These are phyloP conservation scores for Umbelopsis sp. DNA, from an alignment of 371 early-diverging fungal species.

Conservation along the genomic window DNA sequence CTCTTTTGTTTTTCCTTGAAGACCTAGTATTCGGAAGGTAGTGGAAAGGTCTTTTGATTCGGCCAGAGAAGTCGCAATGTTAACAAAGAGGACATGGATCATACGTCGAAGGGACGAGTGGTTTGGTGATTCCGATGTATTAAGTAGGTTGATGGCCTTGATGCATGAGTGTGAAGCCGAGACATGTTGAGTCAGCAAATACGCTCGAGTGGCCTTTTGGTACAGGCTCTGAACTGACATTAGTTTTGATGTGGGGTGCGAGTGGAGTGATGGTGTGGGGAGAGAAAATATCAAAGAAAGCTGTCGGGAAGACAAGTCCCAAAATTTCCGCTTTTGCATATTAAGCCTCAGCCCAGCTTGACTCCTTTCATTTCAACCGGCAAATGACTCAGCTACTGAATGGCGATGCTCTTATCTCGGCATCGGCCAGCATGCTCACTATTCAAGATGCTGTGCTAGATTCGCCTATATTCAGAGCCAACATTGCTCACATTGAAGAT, in stretches of 20 bases:
- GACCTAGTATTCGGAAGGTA: constrained; percentile 24
- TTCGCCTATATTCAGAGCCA: constrained; percentile 71
- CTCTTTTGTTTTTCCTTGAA: constrained; percentile 20
- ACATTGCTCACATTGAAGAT: constrained; percentile 65
- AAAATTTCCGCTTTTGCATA: not conserved
- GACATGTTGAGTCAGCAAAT: constrained; percentile 29
- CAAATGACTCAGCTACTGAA: constrained; percentile 2
- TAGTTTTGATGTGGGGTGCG: not conserved
- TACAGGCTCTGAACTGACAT: constrained; percentile 25
- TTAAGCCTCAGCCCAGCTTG: not conserved
- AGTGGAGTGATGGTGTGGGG: not conserved
- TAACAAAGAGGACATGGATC: constrained; percentile 41
- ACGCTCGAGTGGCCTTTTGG: constrained; percentile 32
- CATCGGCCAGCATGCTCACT: constrained; percentile 40
- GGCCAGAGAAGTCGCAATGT: constrained; percentile 36
- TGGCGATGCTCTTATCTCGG: constrained; percentile 28
- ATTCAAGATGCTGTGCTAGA: constrained; percentile 63
- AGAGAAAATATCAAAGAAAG: not conserved
- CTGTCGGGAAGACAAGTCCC: constrained; percentile 1
- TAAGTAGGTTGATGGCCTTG: constrained; percentile 25
- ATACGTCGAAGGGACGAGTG: not conserved
- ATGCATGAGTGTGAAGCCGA: constrained; percentile 27
- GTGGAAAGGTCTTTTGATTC: constrained; percentile 18
- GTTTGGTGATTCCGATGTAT: not conserved
- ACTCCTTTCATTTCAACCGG: not conserved